Evolutionary conservation across 1,284 basidiomycete species (phyloP).

Genomic region (Cutaneotrichosporon daszewskae): DNA sequence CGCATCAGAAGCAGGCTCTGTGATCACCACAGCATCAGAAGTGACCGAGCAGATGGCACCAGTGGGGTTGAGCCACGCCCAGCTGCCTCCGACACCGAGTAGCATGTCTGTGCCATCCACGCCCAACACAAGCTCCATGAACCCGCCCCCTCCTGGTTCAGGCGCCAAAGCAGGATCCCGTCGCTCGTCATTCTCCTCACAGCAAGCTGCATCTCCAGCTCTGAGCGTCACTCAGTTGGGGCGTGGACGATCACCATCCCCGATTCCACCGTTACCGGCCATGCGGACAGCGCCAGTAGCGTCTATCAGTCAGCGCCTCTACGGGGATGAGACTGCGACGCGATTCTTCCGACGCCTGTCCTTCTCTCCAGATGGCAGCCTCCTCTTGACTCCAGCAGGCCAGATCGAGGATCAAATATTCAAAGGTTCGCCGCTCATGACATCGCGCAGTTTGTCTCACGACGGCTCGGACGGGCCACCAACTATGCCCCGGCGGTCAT

Average conservation of each 20-base stretch:
- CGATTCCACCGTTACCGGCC: slow-evolving; percentile 81
- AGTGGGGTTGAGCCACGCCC: slow-evolving; percentile 21
- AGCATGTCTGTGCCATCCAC: slow-evolving; percentile 40
- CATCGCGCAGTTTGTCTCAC: slow-evolving; percentile 38
- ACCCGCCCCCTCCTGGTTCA: slow-evolving; percentile 37
- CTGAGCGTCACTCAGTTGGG: slow-evolving; percentile 31
- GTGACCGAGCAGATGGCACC: slow-evolving; percentile 39
- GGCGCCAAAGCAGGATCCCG: slow-evolving; percentile 56
- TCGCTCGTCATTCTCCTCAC: slow-evolving; percentile 75
- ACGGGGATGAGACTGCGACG: slow-evolving; percentile 91
- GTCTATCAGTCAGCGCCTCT: slow-evolving; percentile 58
- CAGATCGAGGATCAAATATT: slow-evolving; percentile 86
- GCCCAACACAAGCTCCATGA: slow-evolving; percentile 39
- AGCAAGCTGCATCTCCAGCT: slow-evolving; percentile 43
- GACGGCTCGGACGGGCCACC: slow-evolving; percentile 42
- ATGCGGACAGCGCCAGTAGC: slow-evolving; percentile 55
- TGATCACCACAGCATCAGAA: slow-evolving; percentile 56
- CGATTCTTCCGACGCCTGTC: slow-evolving; percentile 92
- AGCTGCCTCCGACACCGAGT: slow-evolving; percentile 26
- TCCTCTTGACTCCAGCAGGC: slow-evolving; percentile 90
- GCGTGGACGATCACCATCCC: slow-evolving; percentile 73
- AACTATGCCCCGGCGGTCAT: slow-evolving; percentile 16
- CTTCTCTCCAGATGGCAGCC: slow-evolving; percentile 89
- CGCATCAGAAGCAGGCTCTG: slow-evolving; percentile 65
- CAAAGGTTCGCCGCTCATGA: slow-evolving; percentile 47